Evolutionary conservation across 116 monocot genomes (phyloP), one percentile per base, ranked within the genome.

Genomic region (Zostera marina): DNA sequence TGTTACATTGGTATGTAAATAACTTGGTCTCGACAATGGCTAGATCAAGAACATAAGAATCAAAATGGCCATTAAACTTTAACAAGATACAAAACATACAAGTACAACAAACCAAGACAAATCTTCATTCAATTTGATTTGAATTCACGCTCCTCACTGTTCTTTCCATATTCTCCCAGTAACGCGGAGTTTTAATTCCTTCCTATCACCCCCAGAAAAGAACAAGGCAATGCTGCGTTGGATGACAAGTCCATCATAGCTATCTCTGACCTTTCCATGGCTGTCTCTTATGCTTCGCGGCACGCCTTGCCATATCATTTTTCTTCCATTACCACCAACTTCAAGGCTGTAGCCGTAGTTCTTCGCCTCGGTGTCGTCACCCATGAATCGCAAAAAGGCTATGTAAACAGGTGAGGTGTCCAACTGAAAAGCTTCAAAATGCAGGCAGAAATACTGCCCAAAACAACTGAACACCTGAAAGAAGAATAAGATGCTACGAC

Each of bases 81-180:
- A 32, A 1, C 32, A 32, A 32, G 32, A 32, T 32, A 32, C 32
- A 9, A 26, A 60, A 22, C 17, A 58, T 5, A 10, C 16, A 54
- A 21, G 20, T 19, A 8, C 4, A 58, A 9, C 40, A 17, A n/a
- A 16, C 4, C 58, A 19, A 42, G 41, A 17, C 15, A 20, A 16
- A 58, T 20, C 47, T 14, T 32, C 32, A 32, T 2, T 32, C 32
- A 5, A 32, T 32, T 32, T 2, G 32, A 2, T 32, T 32, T 1
- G 32, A 32, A 32, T 19, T 16, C 8, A 20, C 8, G 14, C 42
- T 47, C 24, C 47, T 70, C 63, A 78, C 65, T 78, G 73, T 59
- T 83, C 79, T 70, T 79, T 83, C 83, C 83, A 83, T n/a, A 83
- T 83, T 59, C 75, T 79, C 11, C 83, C 83, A 24, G 79, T 83